Evolutionary conservation across 192 early-diverging fungal species (phyloP).

Genomic region (Diversispora eburnea): DNA sequence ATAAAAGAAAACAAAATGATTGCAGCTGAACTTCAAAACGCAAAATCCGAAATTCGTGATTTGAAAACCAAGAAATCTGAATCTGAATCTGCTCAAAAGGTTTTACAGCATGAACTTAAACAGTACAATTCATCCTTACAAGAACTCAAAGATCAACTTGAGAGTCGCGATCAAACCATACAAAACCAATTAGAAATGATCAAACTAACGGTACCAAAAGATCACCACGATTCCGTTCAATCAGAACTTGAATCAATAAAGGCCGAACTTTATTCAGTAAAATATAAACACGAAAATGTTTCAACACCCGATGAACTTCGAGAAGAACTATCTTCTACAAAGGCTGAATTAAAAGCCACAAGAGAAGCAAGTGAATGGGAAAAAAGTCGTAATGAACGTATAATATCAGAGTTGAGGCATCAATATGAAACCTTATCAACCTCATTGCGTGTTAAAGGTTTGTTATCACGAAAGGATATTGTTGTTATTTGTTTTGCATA

Average conservation of each 20-base stretch:
- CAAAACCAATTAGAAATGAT: neutral
- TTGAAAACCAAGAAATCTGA: neutral
- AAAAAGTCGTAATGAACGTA: slow-evolving; percentile 3
- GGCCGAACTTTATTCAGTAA: neutral
- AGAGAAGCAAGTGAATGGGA: neutral
- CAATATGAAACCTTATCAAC: neutral
- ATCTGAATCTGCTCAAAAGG: neutral
- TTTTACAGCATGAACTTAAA: neutral
- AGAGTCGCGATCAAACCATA: neutral
- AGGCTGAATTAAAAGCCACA: slow-evolving; percentile 2
- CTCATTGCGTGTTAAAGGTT: too few species aligned
- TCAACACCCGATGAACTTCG: neutral
- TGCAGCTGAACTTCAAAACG: neutral
- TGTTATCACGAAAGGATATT: too few species aligned
- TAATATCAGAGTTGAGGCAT: neutral
- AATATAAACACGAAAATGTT: neutral
- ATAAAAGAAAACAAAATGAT: neutral
- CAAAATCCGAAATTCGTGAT: neutral
- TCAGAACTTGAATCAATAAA: neutral
- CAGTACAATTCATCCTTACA: neutral
- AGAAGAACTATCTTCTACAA: neutral
- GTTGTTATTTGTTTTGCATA: too few species aligned
- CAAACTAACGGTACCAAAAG: neutral
- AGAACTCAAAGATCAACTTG: neutral
- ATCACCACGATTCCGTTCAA: neutral